Percentiles rank a stretch among this genome's conserved stretches.
phyloP scores from a whole-genome alignment of 805 yeast species.

The Ogataea pignaliae region DNA sequence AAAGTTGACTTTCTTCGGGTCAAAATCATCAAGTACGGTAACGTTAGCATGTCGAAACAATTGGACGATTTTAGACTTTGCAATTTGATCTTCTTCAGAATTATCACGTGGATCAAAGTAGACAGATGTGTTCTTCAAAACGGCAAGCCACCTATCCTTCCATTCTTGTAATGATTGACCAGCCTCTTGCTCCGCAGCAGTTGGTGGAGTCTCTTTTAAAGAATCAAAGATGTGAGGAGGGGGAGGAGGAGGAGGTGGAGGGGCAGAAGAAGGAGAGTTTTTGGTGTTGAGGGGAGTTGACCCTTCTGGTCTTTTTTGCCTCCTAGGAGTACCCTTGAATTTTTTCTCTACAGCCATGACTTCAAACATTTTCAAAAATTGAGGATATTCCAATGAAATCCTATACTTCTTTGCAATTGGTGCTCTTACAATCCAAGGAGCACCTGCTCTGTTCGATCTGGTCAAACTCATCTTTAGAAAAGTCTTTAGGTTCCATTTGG shows the following conservation, averaged over 20 bases:
- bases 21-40: slow-evolving; percentile 40
- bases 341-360: slow-evolving; percentile 3
- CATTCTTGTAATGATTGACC: slow-evolving; percentile 45
- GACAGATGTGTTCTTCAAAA: slow-evolving; percentile 41
- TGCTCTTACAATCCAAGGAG: slow-evolving; percentile 92
- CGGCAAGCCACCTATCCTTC: slow-evolving; percentile 50
- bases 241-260: background rate
- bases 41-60: slow-evolving; percentile 48
- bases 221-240: slow-evolving; percentile 26
- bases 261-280: too few relatives aligned
- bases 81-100: slow-evolving; percentile 34
- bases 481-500: slow-evolving; percentile 87
- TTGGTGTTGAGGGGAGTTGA: slow-evolving; percentile 1
- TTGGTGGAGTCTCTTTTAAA: slow-evolving; percentile 34
- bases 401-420: slow-evolving; percentile 68
- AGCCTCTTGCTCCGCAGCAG: slow-evolving; percentile 28
- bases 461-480: slow-evolving; percentile 74
- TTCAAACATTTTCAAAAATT: slow-evolving; percentile 39
- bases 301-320: slow-evolving; percentile 1
- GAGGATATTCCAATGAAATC: slow-evolving; percentile 58
- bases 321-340: slow-evolving; percentile 2
- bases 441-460: slow-evolving; percentile 79
- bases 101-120: slow-evolving; percentile 41
- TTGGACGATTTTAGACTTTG: slow-evolving; percentile 38
- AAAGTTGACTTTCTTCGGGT: slow-evolving; percentile 39